These are phyloP conservation scores for Wallacemonas sp. DNA, from an alignment of 208 protist genomes.

Conservation along the genomic window DNA sequence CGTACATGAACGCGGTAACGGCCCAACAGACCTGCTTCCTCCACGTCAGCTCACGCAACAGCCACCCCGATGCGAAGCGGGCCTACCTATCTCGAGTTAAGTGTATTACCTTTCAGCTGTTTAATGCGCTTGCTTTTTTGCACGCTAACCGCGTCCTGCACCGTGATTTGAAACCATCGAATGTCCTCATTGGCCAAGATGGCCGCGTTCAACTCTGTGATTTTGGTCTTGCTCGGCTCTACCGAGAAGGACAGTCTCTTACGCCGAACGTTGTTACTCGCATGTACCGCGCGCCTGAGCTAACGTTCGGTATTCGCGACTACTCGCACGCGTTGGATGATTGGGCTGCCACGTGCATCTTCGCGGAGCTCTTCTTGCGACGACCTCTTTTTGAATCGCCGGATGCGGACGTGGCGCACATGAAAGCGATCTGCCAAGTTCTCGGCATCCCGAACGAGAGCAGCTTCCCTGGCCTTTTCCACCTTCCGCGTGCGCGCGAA, in stretches of 20 bases:
- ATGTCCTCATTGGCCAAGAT: slow-evolving; percentile 72
- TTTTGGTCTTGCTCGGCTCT: slow-evolving; percentile 86
- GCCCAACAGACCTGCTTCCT: slow-evolving; percentile 35
- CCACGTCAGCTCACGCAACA: slow-evolving; percentile 62
- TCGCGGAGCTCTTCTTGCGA: slow-evolving; percentile 98
- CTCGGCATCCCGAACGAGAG: slow-evolving; percentile 94
- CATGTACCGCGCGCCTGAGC: slow-evolving; percentile 96
- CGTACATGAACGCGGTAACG: slow-evolving; percentile 46
- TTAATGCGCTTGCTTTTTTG: slow-evolving; percentile 70
- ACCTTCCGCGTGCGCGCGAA: slow-evolving; percentile 43
- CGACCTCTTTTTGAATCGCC: slow-evolving; percentile 94
- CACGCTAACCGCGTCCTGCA: slow-evolving; percentile 86
- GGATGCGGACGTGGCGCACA: slow-evolving; percentile 83
- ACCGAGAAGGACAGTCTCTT: slow-evolving; percentile 77
- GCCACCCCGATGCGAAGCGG: slow-evolving; percentile 44
- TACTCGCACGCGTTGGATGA: slow-evolving; percentile 94
- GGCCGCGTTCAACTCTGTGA: slow-evolving; percentile 86
- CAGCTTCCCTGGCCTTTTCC: slow-evolving; percentile 75
- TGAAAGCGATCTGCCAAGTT: slow-evolving; percentile 86
- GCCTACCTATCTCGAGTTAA: slow-evolving; percentile 76
- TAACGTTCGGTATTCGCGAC: slow-evolving; percentile 84
- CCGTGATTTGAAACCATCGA: slow-evolving; percentile 89
- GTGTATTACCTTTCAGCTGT: slow-evolving; percentile 74
- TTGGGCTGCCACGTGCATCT: slow-evolving; percentile 96
- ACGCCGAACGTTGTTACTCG: slow-evolving; percentile 93